Conservation (phyloP, 768 basidiomycete species). For the Mycena maculata region DNA sequence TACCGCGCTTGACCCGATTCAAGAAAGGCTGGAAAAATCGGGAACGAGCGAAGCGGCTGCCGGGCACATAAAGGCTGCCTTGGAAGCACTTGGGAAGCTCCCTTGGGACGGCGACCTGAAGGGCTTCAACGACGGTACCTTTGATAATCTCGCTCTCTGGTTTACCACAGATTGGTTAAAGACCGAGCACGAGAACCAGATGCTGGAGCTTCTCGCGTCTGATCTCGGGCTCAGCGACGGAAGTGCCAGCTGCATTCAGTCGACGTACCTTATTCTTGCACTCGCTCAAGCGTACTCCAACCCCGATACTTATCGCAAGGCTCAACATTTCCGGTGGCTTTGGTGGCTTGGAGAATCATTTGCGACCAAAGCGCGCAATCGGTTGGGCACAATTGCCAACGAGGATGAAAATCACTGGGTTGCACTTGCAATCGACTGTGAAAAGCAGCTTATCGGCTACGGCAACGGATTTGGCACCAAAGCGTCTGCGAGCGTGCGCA, state of each 20-base stretch:
- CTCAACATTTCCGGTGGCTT: not conserved
- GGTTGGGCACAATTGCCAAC: conserved; percentile 16
- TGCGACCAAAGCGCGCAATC: not conserved
- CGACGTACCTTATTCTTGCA: not conserved
- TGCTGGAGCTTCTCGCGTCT: conserved; percentile 16
- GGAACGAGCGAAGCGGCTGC: conserved; percentile 2
- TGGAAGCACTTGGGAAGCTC: conserved; percentile 1
- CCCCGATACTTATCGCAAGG: conserved; percentile 5
- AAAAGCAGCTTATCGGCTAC: not conserved
- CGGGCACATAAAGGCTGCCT: not conserved
- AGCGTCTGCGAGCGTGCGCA: not conserved
- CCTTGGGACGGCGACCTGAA: conserved; percentile 2
- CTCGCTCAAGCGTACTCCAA: conserved; percentile 12
- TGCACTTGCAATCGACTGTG: conserved; percentile 11
- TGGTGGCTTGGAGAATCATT: conserved; percentile 11
- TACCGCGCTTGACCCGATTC: not conserved
- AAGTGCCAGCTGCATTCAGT: not conserved
- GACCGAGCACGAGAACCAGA: conserved; percentile 18
- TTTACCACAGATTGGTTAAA: conserved; percentile 21
- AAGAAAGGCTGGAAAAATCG: not conserved
- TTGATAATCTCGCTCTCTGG: conserved; percentile 13
- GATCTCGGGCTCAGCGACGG: conserved; percentile 16
- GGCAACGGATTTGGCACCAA: conserved; percentile 1
- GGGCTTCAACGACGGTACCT: conserved; percentile 7
- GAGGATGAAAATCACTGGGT: conserved; percentile 19